Evolutionary conservation across 192 early-diverging fungal species (phyloP), one percentile per base, ranked within the genome.

Genomic region (Mortierella alpina): DNA sequence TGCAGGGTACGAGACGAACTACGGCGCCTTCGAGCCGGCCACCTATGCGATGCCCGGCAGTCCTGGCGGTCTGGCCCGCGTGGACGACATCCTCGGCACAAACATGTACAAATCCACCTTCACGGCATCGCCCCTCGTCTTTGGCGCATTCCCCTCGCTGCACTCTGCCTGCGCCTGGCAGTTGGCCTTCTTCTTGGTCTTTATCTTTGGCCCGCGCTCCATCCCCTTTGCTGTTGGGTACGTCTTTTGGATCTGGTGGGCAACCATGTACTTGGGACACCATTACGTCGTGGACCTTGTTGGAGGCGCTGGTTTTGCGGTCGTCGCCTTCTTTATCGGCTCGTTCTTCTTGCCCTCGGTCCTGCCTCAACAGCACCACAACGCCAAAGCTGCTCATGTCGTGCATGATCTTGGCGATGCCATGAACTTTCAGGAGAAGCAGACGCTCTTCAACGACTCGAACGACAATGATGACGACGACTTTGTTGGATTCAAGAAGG

Each of bases 221-320:
- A 73, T 83, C 40, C 82, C 84, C 9, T 78, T 88, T 17, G 76
- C 69, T 9, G 61, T 88, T 23, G 62, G 71, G 20, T 92, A 93
- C 80, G 86, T 89, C 12, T 82, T 89, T 60, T 92, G 92, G 91
- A 90, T 93, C 70, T 93, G 92, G 92, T 92, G 90, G 92, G 88
- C 91, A 0, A 93, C 92, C 68, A 93, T 93, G 89, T 93, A 93
- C 72, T 76, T 93, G 8, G 87, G 88, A 1, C 92, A 92, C 68
- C 92, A 93, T 68, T 93, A 93, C 72, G 87, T 93, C 68, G 86
- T 91, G 51, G 92, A 93, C 73, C 65, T 93, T 15, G 83, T 91
- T 31, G 91, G 89, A 49, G 92, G 92, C 7, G 84, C 84, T 40
- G 71, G 91, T 31, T 93, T 92, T 77, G 88, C 92, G 7, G 75